Base-by-base conservation (phyloP, 352 stramenopile species). In the Elongisporangium undulatum region DNA sequence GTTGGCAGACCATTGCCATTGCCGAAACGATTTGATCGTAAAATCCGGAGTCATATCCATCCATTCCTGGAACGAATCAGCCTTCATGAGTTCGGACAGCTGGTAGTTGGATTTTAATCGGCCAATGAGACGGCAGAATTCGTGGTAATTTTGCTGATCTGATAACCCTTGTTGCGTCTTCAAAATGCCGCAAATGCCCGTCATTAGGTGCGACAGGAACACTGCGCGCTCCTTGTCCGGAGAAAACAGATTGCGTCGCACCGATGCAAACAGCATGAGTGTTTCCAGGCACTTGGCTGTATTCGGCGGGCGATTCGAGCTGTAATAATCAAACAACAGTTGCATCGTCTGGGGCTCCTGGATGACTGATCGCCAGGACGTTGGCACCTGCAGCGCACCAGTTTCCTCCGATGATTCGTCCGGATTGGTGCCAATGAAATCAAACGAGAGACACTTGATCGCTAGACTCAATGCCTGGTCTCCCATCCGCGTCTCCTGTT, bases 381-480 rank as follows among this genome's bases (percentile, higher is more conserved):
- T 98, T 0, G 97, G 97, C 10, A 98, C 92, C 80, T 99, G 97
- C 55, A 99, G 92, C 7, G 97, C 98, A 5, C 96, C 96, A 15
- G 98, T 96, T 58, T 99, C 97, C 60, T 99, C 97, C 0, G 94
- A 93, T 0, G 92, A 98, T 74, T 99, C 97, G 64, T 99, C 96
- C 13, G 96, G 94, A 73, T 99, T 99, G 8, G 97, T 99, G 38
- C 97, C 97, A 60, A 99, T 99, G 72, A 99, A 99, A 72, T 99
- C 97, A 79, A 99, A 99, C 12, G 90, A 98, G 23, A 99, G 71
- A 74, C 95, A 99, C 61, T 97, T 94, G 56, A 98, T 96, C 20
- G 86, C 80, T 29, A 99, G 77, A 21, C 82, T 74, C 13, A 99
- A 77, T 21, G 95, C 87, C 55, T 97, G 92, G 68, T 99, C 92